These are phyloP conservation scores for Rhizopogon salebrosus DNA, from an alignment of 768 basidiomycete species.

Conservation along the genomic window DNA sequence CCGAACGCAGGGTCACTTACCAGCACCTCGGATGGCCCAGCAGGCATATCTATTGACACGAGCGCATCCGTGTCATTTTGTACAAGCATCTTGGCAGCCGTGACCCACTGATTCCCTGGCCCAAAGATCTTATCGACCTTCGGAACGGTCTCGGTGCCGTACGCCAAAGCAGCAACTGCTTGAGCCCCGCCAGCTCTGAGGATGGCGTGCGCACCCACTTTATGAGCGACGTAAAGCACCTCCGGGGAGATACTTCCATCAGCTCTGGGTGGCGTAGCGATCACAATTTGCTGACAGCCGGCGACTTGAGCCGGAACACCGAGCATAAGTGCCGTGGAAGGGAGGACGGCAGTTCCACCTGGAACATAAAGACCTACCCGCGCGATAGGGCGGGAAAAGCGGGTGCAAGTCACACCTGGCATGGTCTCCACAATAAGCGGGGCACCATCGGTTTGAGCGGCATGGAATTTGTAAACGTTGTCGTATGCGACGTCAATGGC, in stretches of 20 bases:
- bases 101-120: conserved; percentile 99
- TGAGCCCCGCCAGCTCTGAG: conserved; percentile 96
- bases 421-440: conserved; percentile 88
- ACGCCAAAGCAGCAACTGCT: conserved; percentile 93
- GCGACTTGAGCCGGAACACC: conserved; percentile 98
- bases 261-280: conserved; percentile 92
- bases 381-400: conserved; percentile 92
- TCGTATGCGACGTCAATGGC: conserved; percentile 89
- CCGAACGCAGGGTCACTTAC: conserved; percentile 36
- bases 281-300: conserved; percentile 84
- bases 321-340: conserved; percentile 96
- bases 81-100: conserved; percentile 98
- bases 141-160: conserved; percentile 90
- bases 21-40: conserved; percentile 95
- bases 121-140: conserved; percentile 99
- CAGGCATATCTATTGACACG: conserved; percentile 98
- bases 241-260: conserved; percentile 95
- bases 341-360: conserved; percentile 93
- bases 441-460: conserved; percentile 71
- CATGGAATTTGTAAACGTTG: conserved; percentile 91
- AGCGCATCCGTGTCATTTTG: conserved; percentile 97
- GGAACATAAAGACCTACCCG: conserved; percentile 97
- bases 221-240: conserved; percentile 92
- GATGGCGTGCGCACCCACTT: conserved; percentile 86
- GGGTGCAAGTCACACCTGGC: conserved; percentile 95